Conservation (phyloP, 2,329 filamentous ascomycete species). For the Pseudogymnoascus destructans region DNA sequence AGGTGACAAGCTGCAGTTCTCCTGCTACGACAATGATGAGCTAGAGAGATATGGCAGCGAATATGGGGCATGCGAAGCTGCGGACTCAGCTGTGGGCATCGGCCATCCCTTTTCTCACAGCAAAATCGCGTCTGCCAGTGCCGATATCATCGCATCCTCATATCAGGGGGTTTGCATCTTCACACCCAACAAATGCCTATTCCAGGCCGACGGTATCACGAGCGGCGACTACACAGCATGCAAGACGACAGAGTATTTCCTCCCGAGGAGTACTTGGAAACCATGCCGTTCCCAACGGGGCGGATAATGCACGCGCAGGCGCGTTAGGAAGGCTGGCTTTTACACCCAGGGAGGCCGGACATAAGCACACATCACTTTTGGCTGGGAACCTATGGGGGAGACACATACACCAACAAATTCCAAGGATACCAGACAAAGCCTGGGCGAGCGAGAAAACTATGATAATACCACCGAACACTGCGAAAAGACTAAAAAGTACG, state of each 20-base stretch:
- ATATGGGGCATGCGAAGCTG: conserved; percentile 1
- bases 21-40: not conserved
- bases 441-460: conserved; percentile 1
- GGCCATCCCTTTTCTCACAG: conserved; percentile 1
- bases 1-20: conserved; percentile 4
- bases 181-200: not conserved
- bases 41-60: conserved; percentile 6
- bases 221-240: not conserved
- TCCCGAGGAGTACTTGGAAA: not conserved
- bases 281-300: not conserved
- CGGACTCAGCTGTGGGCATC: not conserved
- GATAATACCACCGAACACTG: not conserved
- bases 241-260: not conserved
- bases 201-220: not conserved
- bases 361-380: not conserved
- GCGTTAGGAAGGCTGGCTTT: not conserved
- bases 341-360: not conserved
- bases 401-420: not conserved
- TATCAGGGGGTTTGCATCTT: not conserved
- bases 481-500: not conserved
- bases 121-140: not conserved
- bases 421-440: not conserved
- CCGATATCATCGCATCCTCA: not conserved
- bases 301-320: not conserved
- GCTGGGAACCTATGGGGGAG: not conserved